Percentiles rank a stretch among this genome's conserved stretches.
These are phyloP conservation scores for Fusarium papillatum DNA, from an alignment of 2,329 filamentous ascomycete genomes.

Conservation along the genomic window DNA sequence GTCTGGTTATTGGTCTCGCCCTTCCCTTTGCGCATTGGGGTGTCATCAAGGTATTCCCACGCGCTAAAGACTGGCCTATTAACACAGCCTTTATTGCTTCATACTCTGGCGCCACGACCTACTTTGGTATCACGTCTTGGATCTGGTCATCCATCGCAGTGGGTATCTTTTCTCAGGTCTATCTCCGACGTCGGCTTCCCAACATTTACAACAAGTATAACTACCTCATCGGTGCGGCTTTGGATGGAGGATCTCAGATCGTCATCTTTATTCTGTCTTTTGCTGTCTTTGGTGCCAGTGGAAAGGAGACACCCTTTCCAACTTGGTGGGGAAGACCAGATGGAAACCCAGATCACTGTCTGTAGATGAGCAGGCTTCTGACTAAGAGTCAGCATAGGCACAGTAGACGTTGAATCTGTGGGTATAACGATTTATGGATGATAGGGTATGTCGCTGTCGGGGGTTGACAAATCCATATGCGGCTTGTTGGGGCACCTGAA, in stretches of 20 bases:
- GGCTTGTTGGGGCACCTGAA: no score
- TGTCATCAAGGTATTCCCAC: conserved; percentile 47
- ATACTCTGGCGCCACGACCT: neutral
- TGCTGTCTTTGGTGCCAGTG: conserved; percentile 41
- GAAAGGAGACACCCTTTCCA: conserved; percentile 35
- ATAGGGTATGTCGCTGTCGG: neutral
- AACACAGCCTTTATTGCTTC: neutral
- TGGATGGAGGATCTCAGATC: conserved; percentile 45
- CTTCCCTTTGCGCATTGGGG: conserved; percentile 52
- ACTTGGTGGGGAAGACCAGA: conserved; percentile 1
- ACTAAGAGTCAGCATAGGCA: neutral
- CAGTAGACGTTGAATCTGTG: neutral
- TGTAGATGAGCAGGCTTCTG: neutral
- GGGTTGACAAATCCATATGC: neutral
- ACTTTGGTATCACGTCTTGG: conserved; percentile 52
- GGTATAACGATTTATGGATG: neutral
- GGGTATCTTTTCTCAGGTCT: conserved; percentile 48
- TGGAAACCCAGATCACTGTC: neutral
- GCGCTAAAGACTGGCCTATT: neutral
- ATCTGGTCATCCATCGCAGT: conserved; percentile 49
- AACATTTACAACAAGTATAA: conserved; percentile 46
- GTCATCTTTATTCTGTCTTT: conserved; percentile 46
- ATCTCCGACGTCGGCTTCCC: conserved; percentile 39
- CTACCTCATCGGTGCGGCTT: conserved; percentile 42
- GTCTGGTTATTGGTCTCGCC: conserved; percentile 57